Conservation (phyloP, 805 yeast species). For the Ogataea polymorpha region DNA sequence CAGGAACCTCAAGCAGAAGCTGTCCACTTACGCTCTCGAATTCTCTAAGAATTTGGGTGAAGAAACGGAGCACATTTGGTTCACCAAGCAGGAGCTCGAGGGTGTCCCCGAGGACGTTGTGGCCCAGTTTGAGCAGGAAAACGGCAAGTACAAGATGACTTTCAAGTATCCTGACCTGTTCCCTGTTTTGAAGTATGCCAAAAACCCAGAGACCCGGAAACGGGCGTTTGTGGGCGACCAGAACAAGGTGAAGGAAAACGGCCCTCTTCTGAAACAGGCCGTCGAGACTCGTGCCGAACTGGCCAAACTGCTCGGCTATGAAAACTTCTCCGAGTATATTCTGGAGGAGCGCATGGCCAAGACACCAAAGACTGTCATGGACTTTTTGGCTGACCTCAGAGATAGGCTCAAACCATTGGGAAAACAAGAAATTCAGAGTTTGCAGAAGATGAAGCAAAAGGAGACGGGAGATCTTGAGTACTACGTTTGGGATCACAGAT, state of each 20-base stretch:
- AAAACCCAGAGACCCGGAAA: slow-evolving; percentile 60
- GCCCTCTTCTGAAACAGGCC: slow-evolving; percentile 55
- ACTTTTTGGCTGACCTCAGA: slow-evolving; percentile 61
- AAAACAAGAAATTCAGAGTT: slow-evolving; percentile 38
- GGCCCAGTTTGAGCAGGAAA: slow-evolving; percentile 49
- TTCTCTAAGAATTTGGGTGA: slow-evolving; percentile 69
- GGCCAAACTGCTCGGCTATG: slow-evolving; percentile 64
- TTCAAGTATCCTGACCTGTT: slow-evolving; percentile 78
- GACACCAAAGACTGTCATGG: slow-evolving; percentile 52
- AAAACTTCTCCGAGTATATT: slow-evolving; percentile 64
- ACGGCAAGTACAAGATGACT: slow-evolving; percentile 56
- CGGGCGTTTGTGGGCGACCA: slow-evolving; percentile 64
- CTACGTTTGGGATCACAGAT: slow-evolving; percentile 74
- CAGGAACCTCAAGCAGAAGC: slow-evolving; percentile 54
- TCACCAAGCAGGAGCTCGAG: slow-evolving; percentile 61
- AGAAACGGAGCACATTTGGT: slow-evolving; percentile 57
- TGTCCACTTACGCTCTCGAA: slow-evolving; percentile 53
- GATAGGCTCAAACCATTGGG: slow-evolving; percentile 60
- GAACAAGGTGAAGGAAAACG: slow-evolving; percentile 64
- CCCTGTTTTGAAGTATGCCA: slow-evolving; percentile 76
- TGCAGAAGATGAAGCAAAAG: slow-evolving; percentile 51
- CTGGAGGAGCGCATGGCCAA: slow-evolving; percentile 84
- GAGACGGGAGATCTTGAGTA: slow-evolving; percentile 42
- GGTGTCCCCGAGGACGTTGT: slow-evolving; percentile 72
- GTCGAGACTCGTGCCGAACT: slow-evolving; percentile 58